These are phyloP conservation scores for Jasminum sambac DNA, from an alignment of 257 asterid genomes.

Conservation along the genomic window DNA sequence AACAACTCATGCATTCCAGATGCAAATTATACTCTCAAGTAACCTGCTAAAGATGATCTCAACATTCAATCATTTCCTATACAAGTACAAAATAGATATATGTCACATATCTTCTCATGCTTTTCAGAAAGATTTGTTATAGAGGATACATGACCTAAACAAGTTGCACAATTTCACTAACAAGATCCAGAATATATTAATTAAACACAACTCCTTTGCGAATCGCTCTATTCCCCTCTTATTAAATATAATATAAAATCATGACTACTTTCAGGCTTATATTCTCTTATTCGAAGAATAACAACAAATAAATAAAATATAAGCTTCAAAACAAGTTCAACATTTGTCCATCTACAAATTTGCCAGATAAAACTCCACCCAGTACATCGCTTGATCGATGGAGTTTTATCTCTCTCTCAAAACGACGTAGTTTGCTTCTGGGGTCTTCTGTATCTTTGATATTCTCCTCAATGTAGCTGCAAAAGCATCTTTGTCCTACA, in stretches of 20 bases:
- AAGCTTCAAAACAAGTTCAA: neutral
- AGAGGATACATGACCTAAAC: no score
- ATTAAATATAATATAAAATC: neutral
- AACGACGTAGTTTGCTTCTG: constrained; percentile 61
- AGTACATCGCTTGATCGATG: neutral
- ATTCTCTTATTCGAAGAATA: neutral
- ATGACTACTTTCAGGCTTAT: neutral
- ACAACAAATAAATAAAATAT: neutral
- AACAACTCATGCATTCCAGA: no score
- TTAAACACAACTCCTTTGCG: no score
- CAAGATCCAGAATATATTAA: no score
- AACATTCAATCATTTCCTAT: no score
- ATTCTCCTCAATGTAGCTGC: constrained; percentile 77
- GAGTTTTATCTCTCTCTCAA: constrained; percentile 51
- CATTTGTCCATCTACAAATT: neutral
- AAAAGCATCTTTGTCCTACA: constrained; percentile 89
- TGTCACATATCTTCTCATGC: no score
- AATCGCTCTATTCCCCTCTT: neutral
- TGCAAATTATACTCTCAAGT: no score
- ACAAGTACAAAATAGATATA: no score
- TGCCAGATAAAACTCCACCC: neutral
- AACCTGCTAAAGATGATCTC: no score
- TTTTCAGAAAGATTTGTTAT: no score
- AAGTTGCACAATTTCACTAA: no score
- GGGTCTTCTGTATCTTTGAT: constrained; percentile 81